Percentiles rank a stretch among this genome's conserved stretches.
phyloP scores from a whole-genome alignment of 2,329 filamentous ascomycete species.

The Aureobasidium sp. region DNA sequence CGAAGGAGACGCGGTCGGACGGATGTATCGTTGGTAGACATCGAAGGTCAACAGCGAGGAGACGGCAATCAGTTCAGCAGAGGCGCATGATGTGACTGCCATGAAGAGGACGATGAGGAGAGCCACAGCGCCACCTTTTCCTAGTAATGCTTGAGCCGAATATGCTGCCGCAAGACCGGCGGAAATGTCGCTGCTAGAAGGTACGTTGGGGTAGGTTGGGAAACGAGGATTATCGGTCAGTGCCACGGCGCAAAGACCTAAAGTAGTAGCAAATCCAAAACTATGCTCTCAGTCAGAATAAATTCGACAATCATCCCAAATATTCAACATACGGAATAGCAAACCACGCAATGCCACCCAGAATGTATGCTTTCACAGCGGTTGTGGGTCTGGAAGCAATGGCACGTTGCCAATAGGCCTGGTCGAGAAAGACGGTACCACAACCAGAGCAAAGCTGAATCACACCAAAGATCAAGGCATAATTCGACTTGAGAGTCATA shows the following conservation, averaged over 20 bases:
- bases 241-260: constrained; percentile 40
- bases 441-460: constrained; percentile 34
- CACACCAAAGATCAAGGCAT: constrained; percentile 36
- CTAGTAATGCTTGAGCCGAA: constrained; percentile 22
- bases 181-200: constrained; percentile 19
- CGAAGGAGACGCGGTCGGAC: constrained; percentile 29
- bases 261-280: constrained; percentile 40
- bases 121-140: constrained; percentile 22
- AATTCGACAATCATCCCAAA: not conserved
- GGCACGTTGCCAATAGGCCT: constrained; percentile 43
- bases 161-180: constrained; percentile 23
- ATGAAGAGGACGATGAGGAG: constrained; percentile 23
- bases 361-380: constrained; percentile 32
- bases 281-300: not conserved
- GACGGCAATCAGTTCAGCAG: constrained; percentile 35
- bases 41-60: constrained; percentile 35
- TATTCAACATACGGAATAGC: constrained; percentile 20
- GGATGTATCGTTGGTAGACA: constrained; percentile 36
- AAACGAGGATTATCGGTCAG: constrained; percentile 38
- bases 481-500: constrained; percentile 34
- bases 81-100: constrained; percentile 25
- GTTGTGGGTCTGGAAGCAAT: constrained; percentile 34
- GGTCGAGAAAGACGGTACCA: constrained; percentile 28
- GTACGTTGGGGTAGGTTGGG: constrained; percentile 32
- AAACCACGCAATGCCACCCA: constrained; percentile 43